A percentile compares a stretch with the other conserved stretches of the same genome.
Conservation (phyloP, 352 stramenopile species). For the Blastocystis sp. region DNA sequence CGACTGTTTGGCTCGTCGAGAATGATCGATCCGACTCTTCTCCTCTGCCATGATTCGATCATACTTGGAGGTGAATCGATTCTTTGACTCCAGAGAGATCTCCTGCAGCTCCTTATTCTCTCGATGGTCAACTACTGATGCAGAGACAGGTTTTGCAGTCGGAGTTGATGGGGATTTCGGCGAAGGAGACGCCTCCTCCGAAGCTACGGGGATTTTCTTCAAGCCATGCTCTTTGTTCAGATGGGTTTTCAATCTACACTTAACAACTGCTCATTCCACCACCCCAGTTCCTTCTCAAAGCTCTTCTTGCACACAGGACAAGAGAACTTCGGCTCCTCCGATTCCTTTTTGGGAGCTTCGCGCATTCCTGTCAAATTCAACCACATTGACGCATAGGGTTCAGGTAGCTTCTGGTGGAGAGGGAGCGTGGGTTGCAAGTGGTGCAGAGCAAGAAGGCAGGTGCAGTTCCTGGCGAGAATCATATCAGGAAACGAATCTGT, state of each 20-base stretch:
- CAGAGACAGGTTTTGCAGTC: background rate
- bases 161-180: background rate
- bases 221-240: slow-evolving; percentile 62
- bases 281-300: slow-evolving; percentile 64
- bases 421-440: slow-evolving; percentile 84
- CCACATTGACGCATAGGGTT: slow-evolving; percentile 89
- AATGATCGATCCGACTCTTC: slow-evolving; percentile 2
- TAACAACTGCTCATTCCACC: background rate
- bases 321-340: slow-evolving; percentile 42
- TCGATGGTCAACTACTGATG: background rate
- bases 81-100: slow-evolving; percentile 45
- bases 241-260: slow-evolving; percentile 60
- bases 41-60: slow-evolving; percentile 62
- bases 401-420: slow-evolving; percentile 87
- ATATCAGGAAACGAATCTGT: slow-evolving; percentile 65
- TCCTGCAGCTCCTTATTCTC: background rate
- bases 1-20: background rate
- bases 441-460: slow-evolving; percentile 83
- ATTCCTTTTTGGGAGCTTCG: slow-evolving; percentile 50
- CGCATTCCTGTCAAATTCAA: slow-evolving; percentile 54
- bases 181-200: background rate
- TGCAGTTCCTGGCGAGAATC: slow-evolving; percentile 76
- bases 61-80: slow-evolving; percentile 63
- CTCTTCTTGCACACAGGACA: slow-evolving; percentile 63
- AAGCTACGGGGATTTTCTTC: slow-evolving; percentile 18